A percentile compares a stretch with the other conserved stretches of the same genome.
These are phyloP conservation scores for Bauhinia variegata DNA, from an alignment of 306 rosid genomes.

Conservation along the genomic window DNA sequence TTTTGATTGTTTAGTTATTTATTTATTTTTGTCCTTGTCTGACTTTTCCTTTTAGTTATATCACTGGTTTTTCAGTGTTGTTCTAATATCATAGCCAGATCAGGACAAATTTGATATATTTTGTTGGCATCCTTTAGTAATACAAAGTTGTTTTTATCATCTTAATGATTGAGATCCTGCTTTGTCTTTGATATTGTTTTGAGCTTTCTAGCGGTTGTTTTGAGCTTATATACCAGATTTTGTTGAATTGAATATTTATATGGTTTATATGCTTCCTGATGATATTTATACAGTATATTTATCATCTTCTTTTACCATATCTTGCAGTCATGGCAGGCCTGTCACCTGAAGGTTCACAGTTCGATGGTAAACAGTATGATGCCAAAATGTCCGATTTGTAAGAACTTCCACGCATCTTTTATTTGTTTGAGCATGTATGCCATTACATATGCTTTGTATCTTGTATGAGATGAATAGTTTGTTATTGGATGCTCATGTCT, in stretches of 20 bases:
- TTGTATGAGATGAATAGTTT: neutral
- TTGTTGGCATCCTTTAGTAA: neutral
- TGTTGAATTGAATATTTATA: neutral
- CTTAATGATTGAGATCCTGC: neutral
- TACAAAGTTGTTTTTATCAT: neutral
- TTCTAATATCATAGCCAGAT: no score
- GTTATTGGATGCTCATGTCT: slow-evolving; percentile 10
- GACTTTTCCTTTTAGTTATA: neutral
- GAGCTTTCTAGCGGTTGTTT: no score
- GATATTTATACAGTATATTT: neutral
- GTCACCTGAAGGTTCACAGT: slow-evolving; percentile 70
- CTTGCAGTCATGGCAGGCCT: slow-evolving; percentile 70
- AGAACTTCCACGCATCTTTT: slow-evolving; percentile 20
- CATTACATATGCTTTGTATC: neutral
- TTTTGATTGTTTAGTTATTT: neutral
- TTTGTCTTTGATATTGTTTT: no score
- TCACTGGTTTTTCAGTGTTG: neutral
- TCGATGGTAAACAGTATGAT: slow-evolving; percentile 61
- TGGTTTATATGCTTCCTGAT: neutral
- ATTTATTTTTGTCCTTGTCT: neutral
- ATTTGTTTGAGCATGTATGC: no score
- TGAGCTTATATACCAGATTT: no score
- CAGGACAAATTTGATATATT: neutral
- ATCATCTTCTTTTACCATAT: neutral
- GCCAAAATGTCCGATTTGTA: slow-evolving; percentile 67